A percentile compares a stretch with the other conserved stretches of the same genome.
These are phyloP conservation scores for Pseudovirgaria hyperparasitica DNA, from an alignment of 2,329 filamentous ascomycete genomes.

Conservation along the genomic window DNA sequence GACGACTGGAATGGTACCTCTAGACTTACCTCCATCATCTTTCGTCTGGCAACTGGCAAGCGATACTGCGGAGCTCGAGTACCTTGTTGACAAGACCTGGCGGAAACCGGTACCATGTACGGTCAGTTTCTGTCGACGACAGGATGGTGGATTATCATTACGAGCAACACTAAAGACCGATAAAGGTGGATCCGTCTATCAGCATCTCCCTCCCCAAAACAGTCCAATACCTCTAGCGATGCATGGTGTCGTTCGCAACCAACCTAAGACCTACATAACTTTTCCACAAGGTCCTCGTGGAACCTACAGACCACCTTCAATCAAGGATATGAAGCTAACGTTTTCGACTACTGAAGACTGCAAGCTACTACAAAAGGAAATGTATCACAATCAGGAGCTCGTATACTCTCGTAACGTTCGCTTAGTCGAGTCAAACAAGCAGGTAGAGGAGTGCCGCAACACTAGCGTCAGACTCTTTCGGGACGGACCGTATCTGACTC, in stretches of 20 bases:
- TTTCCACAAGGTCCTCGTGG: conserved; percentile 1
- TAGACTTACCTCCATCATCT: too few species aligned
- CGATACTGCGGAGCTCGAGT: neutral
- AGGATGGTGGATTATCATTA: neutral
- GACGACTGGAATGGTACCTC: too few species aligned
- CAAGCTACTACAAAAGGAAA: neutral
- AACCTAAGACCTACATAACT: neutral
- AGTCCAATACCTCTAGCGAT: conserved; percentile 1
- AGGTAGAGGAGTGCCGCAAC: neutral
- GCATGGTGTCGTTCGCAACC: neutral
- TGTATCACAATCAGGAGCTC: neutral
- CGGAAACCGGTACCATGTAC: neutral
- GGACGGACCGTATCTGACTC: neutral
- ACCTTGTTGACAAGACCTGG: neutral
- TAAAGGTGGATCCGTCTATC: conserved; percentile 1
- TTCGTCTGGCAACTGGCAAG: too few species aligned
- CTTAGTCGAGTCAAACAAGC: neutral
- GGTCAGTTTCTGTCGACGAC: neutral
- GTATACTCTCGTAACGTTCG: conserved; percentile 1
- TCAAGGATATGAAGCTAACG: neutral
- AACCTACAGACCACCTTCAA: neutral
- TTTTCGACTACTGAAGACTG: neutral
- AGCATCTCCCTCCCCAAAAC: neutral
- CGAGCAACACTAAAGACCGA: conserved; percentile 1
- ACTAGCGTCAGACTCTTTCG: neutral